Conservation (phyloP, 2,329 filamentous ascomycete species). For the Phialophora chinensis region DNA sequence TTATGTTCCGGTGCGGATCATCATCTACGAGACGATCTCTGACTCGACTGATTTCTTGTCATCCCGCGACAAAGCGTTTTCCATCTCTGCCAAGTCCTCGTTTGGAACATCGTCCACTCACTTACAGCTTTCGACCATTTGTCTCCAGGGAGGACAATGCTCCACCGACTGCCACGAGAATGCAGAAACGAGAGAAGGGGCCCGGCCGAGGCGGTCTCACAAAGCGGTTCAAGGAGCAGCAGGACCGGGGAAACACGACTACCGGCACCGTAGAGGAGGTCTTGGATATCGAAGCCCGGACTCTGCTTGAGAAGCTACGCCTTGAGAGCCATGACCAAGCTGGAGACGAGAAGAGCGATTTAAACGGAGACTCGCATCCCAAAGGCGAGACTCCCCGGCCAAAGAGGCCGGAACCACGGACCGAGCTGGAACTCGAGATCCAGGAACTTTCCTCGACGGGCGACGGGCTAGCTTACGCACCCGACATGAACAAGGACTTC, state of each 20-base stretch:
- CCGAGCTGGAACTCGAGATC: conserved; percentile 81
- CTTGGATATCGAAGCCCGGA: conserved; percentile 26
- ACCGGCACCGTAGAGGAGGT: conserved; percentile 33
- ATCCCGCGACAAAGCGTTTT: neutral
- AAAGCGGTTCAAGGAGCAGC: conserved; percentile 17
- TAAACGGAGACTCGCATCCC: neutral
- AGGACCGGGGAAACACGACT: neutral
- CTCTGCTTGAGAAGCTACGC: conserved; percentile 17
- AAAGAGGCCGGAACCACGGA: conserved; percentile 5
- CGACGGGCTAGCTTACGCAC: conserved; percentile 80
- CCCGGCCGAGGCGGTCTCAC: neutral
- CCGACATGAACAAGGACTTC: conserved; percentile 51
- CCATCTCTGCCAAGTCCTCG: too few species aligned
- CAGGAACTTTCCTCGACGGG: conserved; percentile 85
- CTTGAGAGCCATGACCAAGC: neutral
- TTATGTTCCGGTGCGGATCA: neutral
- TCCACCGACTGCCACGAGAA: conserved; percentile 18
- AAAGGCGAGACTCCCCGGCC: neutral
- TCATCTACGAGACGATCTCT: neutral
- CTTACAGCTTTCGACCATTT: neutral
- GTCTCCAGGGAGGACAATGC: conserved; percentile 25
- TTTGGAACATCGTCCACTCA: neutral
- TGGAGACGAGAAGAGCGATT: neutral
- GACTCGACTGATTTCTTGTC: neutral
- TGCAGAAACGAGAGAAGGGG: conserved; percentile 15